phyloP scores from a whole-genome alignment of 495 filamentous ascomycete species.

The Penicillium maclennaniae region DNA sequence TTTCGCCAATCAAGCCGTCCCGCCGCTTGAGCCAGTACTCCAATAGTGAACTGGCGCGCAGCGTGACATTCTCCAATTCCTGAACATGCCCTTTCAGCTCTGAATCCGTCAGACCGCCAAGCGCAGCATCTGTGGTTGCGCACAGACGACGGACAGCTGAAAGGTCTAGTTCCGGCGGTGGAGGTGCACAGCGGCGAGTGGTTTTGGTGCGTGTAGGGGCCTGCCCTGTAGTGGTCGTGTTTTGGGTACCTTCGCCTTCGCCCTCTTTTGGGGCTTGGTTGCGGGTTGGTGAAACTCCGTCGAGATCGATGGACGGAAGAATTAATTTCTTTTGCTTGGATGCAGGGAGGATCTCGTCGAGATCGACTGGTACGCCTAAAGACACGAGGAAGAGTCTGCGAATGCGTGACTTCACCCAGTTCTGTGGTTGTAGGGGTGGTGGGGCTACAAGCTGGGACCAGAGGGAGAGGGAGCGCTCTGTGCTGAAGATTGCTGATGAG shows the following conservation, averaged over 20 bases:
- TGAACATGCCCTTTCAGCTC: slow-evolving; percentile 75
- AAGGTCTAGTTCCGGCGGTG: slow-evolving; percentile 75
- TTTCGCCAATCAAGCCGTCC: slow-evolving; percentile 81
- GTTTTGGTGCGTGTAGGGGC: slow-evolving; percentile 36
- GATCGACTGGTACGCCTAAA: slow-evolving; percentile 89
- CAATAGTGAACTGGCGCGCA: slow-evolving; percentile 68
- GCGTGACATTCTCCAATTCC: slow-evolving; percentile 63
- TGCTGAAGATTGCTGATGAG: slow-evolving; percentile 48
- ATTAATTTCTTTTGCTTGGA: slow-evolving; percentile 98
- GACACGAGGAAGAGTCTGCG: slow-evolving; percentile 94
- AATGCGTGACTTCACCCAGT: slow-evolving; percentile 97
- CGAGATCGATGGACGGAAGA: slow-evolving; percentile 74
- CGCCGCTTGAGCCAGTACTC: slow-evolving; percentile 85
- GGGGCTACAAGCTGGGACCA: slow-evolving; percentile 97
- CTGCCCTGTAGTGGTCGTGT: slow-evolving; percentile 36
- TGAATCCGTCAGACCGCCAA: slow-evolving; percentile 66
- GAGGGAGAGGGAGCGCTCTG: slow-evolving; percentile 72
- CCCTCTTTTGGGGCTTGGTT: slow-evolving; percentile 43
- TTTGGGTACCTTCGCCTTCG: slow-evolving; percentile 53
- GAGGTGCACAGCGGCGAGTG: slow-evolving; percentile 51
- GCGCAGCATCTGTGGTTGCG: slow-evolving; percentile 75
- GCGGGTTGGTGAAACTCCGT: slow-evolving; percentile 36
- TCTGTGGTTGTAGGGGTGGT: slow-evolving; percentile 89
- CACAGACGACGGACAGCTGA: slow-evolving; percentile 72
- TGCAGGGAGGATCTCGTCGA: slow-evolving; percentile 94